Base-by-base conservation (phyloP, 768 basidiomycete species). In the Boletus coccyginus region DNA sequence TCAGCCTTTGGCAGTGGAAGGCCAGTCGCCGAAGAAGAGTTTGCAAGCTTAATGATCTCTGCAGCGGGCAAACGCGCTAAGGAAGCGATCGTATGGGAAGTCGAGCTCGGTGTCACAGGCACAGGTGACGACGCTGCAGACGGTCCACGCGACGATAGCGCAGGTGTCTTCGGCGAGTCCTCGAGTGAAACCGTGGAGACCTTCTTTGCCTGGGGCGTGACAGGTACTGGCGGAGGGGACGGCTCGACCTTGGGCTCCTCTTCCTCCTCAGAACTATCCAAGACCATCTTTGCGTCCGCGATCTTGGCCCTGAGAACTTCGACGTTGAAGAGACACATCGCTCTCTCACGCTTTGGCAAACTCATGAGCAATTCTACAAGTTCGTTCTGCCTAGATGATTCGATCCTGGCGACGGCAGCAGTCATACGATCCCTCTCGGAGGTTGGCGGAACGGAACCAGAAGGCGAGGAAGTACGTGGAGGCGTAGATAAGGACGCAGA, bases 301-400 rank as follows among this genome's bases (percentile, higher is more conserved):
- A 95, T 75, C 74, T 95, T 95, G 21, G 75, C 78, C 49, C 85
- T 80, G 27, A 95, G 77, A 31, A 92, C 80, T 62, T 94, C 92
- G 13, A 78, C 77, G 60, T 93, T 95, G 78, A 96, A 96, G 40
- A 95, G 76, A 72, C 93, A 94, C 84, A 95, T 81, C 0, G 92
- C 92, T 14, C 93, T 83, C 61, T 96, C 94, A 57, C 89, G 84
- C 73, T 94, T 95, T 2, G 90, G 86, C 17, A 96, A 78, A 62
- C 85, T 87, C 87, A 94, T 90, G 36, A 95, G 73, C 49, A 96
- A 76, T 24, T 88, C 90, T 0, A 87, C 85, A 44, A 95, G 78
- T 59, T 90, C 87, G 3, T 65, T 66, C 44, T 85, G 82, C 49
- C 83, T 80, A 0, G 75, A 67, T 6, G 80, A 74, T 69, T 92